Base-by-base conservation (phyloP, 2,329 filamentous ascomycete species). In the Colletotrichum theobromicola region DNA sequence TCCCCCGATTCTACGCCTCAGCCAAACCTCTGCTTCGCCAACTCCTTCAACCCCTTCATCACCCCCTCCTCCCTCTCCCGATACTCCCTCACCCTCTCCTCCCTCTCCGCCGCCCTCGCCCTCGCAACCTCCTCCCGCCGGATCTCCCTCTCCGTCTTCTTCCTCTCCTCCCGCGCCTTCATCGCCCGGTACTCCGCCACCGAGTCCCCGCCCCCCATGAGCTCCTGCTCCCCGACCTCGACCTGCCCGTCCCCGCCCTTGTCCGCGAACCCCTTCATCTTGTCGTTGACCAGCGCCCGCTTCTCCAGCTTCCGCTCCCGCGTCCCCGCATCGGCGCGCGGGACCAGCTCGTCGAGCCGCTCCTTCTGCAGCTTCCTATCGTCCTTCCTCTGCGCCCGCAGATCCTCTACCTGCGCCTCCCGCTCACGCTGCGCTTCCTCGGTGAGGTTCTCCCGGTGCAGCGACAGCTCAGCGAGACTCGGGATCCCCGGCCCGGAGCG, bases 261-360 rank as follows among this genome's bases (percentile, higher is more conserved):
- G 77, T 95, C 88, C 72, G 91, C 86, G 80, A 98, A 98, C 13
- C 90, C 89, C 30, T 92, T 90, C 86, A 97, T 93, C 77, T 93
- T 91, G 8, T 93, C 92, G 34, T 94, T 93, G 7, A 90, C 87
- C 76, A 94, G 93, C 37, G 89, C 90, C 77, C 93, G 93, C 89
- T 98, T 98, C 86, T 99, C 96, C 1, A 98, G 88, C 80, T 92
- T 91, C 13, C 96, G 92, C 85, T 98, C 96, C 60, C 93, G 92
- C 1, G 94, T 94, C 0, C 96, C 95, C 0, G 95, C 87, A 75
- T 97, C 95, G 0, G 96, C 95, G 13, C 95, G 94, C 0, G 96
- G 96, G 0, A 89, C 91, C 0, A 98, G 85, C 77, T 98, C 96
- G 16, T 98, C 95, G 0, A 97, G 88, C 0, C 90, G 90, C 69